Evolutionary conservation across 2,329 filamentous ascomycete genomes (phyloP), one percentile per base, ranked within the genome.

Genomic region (Byssothecium circinans): DNA sequence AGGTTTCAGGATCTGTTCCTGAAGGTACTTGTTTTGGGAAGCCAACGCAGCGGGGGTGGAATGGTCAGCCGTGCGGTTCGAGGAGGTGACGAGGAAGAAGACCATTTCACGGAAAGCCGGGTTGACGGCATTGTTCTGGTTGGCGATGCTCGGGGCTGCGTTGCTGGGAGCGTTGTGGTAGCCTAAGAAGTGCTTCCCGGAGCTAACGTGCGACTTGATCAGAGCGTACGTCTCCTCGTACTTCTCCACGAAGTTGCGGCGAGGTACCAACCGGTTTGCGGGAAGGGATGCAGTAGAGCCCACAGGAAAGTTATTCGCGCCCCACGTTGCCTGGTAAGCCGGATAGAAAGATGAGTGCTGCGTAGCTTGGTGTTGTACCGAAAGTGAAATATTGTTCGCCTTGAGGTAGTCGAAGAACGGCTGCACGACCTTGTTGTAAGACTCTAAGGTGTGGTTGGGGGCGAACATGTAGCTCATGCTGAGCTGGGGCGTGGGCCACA

Each of bases 181-280:
- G 15, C 48, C 52, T 1, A 51, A 41, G 15, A 57, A 53, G n/a
- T 62, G 55, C 17, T 43, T 45, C 0, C 53, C 57, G 2, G 37
- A 30, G 1, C 30, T 37, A 0, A 58, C 52, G 12, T 63, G 58
- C 58, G 49, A 41, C 54, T 48, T 44, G 1, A 86, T 75, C 27
- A 86, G 68, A 4, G 45, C 39, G 18, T 50, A 58, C 0, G 57
- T 47, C 22, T 45, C 47, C 42, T 45, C 61, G 58, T 29, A 61
- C 56, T 49, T 67, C 8, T 68, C 53, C 1, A 54, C 38, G 4
- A 70, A 58, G 27, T 56, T 53, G 12, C 48, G 27, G 3, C 56
- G 41, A 1, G 67, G 68, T 0, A 71, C 48, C 2, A 73, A 57
- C 17, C 66, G 62, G 18, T 59, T 65, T 0, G 45, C 52, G 1